Percentiles rank a stretch among this genome's conserved stretches.
These are phyloP conservation scores for Phanerochaete carnosa DNA, from an alignment of 768 basidiomycete genomes.

Conservation along the genomic window DNA sequence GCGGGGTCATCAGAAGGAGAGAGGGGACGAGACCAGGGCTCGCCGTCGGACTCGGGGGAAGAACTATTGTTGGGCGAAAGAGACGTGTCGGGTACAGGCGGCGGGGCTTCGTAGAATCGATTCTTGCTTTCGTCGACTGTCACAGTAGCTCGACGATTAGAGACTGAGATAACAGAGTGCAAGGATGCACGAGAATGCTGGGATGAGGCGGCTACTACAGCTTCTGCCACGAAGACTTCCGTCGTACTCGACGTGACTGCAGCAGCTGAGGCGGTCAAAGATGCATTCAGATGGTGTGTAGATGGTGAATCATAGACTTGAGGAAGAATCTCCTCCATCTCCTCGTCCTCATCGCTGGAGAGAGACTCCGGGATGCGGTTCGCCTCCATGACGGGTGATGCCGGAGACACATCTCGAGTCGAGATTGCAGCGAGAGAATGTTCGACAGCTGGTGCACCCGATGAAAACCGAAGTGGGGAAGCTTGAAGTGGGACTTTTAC, in stretches of 20 bases:
- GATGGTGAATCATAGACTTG: not conserved
- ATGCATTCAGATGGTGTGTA: not conserved
- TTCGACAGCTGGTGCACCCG: not conserved
- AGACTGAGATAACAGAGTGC: not conserved
- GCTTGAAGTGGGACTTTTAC: conserved; percentile 26
- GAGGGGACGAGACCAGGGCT: not conserved
- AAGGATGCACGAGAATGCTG: not conserved
- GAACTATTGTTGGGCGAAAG: conserved; percentile 25
- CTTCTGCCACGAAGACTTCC: not conserved
- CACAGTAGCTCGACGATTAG: not conserved
- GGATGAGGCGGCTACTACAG: not conserved
- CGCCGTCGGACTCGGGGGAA: not conserved
- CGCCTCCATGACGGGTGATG: not conserved
- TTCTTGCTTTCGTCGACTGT: not conserved
- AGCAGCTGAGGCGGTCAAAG: no score
- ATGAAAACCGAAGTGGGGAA: not conserved
- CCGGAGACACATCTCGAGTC: not conserved
- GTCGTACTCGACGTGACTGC: no score
- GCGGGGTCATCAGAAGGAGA: conserved; percentile 4
- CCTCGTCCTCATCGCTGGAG: conserved; percentile 29
- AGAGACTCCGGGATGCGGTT: not conserved
- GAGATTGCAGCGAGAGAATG: not conserved
- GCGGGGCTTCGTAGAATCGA: not conserved
- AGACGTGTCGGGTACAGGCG: not conserved
- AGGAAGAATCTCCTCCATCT: conserved; percentile 37